Conservation (phyloP, 208 protist species). For the Tetramitus jugosus region DNA sequence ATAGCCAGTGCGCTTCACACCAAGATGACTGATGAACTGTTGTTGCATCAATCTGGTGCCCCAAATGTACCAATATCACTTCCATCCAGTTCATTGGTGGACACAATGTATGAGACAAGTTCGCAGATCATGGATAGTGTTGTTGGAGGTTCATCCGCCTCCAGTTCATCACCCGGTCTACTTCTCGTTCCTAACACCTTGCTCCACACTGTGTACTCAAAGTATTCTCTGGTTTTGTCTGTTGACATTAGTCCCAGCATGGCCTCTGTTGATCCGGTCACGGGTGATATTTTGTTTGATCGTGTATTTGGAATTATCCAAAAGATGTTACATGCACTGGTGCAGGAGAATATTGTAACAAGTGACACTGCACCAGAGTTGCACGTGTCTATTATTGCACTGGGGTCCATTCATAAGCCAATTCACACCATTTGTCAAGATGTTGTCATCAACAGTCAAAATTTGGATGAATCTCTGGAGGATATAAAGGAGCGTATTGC, state of each 20-base stretch:
- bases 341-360: neutral
- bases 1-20: no score
- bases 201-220: slow-evolving; percentile 7
- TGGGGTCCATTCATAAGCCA: neutral
- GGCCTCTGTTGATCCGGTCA: neutral
- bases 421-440: slow-evolving; percentile 14
- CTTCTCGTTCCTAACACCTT: neutral
- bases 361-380: neutral
- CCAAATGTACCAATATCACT: no score
- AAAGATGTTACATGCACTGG: neutral
- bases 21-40: no score
- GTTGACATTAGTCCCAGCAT: neutral
- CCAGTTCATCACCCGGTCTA: no score
- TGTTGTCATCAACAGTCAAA: neutral
- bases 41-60: no score
- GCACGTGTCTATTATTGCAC: neutral
- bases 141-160: no score
- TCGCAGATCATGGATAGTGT: no score
- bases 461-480: neutral
- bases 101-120: no score
- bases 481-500: neutral
- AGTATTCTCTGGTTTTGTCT: neutral
- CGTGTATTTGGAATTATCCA: neutral
- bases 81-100: no score
- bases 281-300: slow-evolving; percentile 13